phyloP scores from a whole-genome alignment of 1,284 basidiomycete species.

The Ceratobasidium sp. region DNA sequence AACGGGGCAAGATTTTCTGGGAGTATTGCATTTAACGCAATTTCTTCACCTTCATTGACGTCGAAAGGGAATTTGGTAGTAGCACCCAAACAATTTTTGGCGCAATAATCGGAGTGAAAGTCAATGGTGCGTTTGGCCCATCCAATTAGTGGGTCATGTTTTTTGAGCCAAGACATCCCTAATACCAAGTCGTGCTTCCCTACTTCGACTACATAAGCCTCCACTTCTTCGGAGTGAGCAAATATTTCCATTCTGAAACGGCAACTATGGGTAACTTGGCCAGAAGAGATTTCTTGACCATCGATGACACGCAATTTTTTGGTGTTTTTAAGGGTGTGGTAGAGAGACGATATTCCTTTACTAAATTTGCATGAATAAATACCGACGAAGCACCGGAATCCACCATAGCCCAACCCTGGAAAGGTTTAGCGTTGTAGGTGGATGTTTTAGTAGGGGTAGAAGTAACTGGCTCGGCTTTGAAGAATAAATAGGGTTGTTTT shows the following conservation, averaged over 20 bases:
- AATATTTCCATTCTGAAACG: background rate
- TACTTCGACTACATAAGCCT: background rate
- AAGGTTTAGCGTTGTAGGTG: background rate
- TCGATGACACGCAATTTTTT: background rate
- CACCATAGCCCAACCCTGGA: background rate
- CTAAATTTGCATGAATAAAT: constrained; percentile 13
- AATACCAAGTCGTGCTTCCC: constrained; percentile 39
- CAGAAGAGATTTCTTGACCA: background rate
- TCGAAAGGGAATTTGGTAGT: background rate
- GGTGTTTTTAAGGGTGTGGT: background rate
- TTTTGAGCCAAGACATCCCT: constrained; percentile 47
- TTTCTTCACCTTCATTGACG: background rate
- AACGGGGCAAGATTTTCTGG: constrained; percentile 38
- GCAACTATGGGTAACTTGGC: background rate
- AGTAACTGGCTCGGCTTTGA: background rate
- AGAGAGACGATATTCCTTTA: background rate
- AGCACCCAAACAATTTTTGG: background rate
- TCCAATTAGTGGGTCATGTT: constrained; percentile 47
- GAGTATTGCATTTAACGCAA: background rate
- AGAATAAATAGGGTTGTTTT: background rate
- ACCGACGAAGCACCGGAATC: background rate
- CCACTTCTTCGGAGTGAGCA: background rate
- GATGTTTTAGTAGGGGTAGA: background rate
- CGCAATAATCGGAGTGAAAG: background rate
- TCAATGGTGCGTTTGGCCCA: background rate